phyloP scores from a whole-genome alignment of 1,139 yeast species.

The Sugiyamaella novakii region DNA sequence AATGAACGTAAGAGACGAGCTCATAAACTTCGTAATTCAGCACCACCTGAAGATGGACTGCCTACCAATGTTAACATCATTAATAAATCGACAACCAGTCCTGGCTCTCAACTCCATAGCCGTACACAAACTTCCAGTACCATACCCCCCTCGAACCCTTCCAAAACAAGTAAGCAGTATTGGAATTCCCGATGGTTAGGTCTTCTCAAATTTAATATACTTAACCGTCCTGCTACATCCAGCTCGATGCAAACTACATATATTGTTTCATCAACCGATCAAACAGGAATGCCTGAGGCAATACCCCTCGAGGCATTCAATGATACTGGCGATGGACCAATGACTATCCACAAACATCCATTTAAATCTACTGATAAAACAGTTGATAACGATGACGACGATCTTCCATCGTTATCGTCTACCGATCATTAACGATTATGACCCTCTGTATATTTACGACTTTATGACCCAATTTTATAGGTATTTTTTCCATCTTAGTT shows the following conservation, averaged over 20 bases:
- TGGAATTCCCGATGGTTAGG: slow-evolving; percentile 3
- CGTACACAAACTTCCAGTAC: too few relatives aligned
- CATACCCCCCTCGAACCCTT: neutral
- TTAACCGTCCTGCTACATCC: slow-evolving; percentile 23
- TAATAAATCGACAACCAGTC: neutral
- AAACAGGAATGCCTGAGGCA: neutral
- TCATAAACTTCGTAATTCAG: neutral
- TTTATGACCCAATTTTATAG: neutral
- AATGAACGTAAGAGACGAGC: neutral
- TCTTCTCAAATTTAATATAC: slow-evolving; percentile 10
- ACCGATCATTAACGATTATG: slow-evolving; percentile 7
- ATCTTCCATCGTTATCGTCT: neutral
- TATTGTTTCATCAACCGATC: slow-evolving; percentile 17
- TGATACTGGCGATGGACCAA: slow-evolving; percentile 1
- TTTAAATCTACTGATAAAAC: neutral
- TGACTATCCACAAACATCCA: slow-evolving; percentile 18
- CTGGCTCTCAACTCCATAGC: too few relatives aligned
- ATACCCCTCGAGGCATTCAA: slow-evolving; percentile 7
- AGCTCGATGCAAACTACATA: slow-evolving; percentile 24
- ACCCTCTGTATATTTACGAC: slow-evolving; percentile 8
- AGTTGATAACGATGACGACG: neutral
- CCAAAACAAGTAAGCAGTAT: neutral
- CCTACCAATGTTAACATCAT: neutral
- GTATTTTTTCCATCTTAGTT: neutral
- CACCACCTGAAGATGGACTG: too few relatives aligned